Conservation (phyloP, 345 rosid genomes). For the Eucalyptus cloeziana region DNA sequence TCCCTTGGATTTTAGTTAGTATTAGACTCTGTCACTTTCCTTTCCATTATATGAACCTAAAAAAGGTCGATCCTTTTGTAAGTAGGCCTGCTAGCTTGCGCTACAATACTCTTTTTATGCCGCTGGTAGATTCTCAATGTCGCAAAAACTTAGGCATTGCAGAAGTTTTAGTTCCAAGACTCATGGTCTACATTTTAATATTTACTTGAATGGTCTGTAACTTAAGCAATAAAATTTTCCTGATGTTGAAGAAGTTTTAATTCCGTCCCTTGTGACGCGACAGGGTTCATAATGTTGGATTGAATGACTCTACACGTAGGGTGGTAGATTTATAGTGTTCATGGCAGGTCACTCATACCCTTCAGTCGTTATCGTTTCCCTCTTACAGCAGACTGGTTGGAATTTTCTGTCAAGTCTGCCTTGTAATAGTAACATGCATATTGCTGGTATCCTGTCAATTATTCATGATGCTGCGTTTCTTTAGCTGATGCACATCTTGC, state of each 20-base stretch:
- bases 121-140: background rate
- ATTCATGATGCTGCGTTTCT: background rate
- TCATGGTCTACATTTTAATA: background rate
- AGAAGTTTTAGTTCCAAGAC: background rate
- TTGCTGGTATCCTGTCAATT: background rate
- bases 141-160: background rate
- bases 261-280: background rate
- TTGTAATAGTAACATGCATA: background rate
- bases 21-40: background rate
- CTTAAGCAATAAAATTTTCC: background rate
- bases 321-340: background rate
- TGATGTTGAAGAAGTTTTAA: background rate
- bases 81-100: background rate
- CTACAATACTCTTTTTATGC: background rate
- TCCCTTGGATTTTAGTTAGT: background rate
- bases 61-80: background rate
- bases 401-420: background rate
- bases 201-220: background rate
- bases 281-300: background rate
- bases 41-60: background rate
- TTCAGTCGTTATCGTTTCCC: background rate
- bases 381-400: background rate
- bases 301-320: background rate
- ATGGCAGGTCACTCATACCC: background rate
- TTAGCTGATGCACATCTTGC: background rate